Evolutionary conservation across 2,329 filamentous ascomycete genomes (phyloP), one percentile per base, ranked within the genome.

Genomic region (Calonectria crousiana): DNA sequence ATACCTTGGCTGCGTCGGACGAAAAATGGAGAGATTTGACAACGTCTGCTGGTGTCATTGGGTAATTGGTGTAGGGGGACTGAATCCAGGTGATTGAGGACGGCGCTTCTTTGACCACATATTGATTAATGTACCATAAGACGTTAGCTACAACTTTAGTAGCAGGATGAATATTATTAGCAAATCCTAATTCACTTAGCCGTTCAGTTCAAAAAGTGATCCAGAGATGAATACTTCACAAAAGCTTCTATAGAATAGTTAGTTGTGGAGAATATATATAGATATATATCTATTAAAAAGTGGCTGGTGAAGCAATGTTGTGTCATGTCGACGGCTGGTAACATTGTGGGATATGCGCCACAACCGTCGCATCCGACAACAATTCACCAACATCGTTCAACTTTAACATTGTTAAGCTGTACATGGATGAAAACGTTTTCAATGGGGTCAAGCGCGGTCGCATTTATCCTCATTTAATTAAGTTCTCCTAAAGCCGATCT

Each of bases 1-100:
- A 77, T 16, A 68, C 68, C 8, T 71, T 82, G 47, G 78, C 80
- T 16, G 76, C 68, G 16, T 81, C 80, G 18, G 82, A 83, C 62
- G 77, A 80, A 58, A 82, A 81, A 64, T 83, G 81, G 82, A 69
- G 69, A 23, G 28, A 70, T 9, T 11, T 75, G 4, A 73, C 73
- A 13, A 64, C 23, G 52, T 67, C 66, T 26, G 49, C 60, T 2
- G 44, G 8, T 10, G 14, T 65, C 8, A 49, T 65, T 49, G 60
- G n/a, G 11, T 62, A 13, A 62, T 41, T 26, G 6, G n/a, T 2
- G 4, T 5, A n/a, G 9, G n/a, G 9, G 44, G 11, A 47, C 20
- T 11, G 11, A 47, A 23, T 10, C 23, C 1, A 47, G 10, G 13
- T 23, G 18, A 23, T 47, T n/a, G 41, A 3, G 10, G 44, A 23